Evolutionary conservation across 352 stramenopile genomes (phyloP).

Genomic region (Pythium apleroticum): DNA sequence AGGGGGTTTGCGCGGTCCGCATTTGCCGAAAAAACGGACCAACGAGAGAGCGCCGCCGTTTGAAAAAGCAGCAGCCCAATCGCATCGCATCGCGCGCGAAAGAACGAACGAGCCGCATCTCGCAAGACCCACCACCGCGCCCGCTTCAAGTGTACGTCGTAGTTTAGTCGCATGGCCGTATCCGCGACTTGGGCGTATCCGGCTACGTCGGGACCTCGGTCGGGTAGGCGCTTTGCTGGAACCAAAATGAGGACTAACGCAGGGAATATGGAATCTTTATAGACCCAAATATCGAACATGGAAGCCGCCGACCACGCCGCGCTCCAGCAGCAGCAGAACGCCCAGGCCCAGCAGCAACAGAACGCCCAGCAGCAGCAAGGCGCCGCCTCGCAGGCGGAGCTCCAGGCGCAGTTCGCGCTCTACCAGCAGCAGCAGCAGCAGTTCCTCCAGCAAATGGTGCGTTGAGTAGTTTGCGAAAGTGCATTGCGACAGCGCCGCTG

Average conservation of each 20-base stretch:
- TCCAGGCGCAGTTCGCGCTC: slow-evolving; percentile 58
- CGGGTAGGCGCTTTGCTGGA: neutral
- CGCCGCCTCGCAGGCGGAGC: slow-evolving; percentile 25
- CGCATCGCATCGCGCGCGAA: slow-evolving; percentile 24
- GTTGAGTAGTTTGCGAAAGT: slow-evolving; percentile 10
- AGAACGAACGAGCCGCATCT: slow-evolving; percentile 4
- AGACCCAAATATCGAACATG: slow-evolving; percentile 20
- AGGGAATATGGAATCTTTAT: slow-evolving; percentile 5
- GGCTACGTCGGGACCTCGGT: neutral
- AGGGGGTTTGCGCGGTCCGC: slow-evolving; percentile 18
- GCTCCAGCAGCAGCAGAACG: slow-evolving; percentile 18
- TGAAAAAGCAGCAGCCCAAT: slow-evolving; percentile 31
- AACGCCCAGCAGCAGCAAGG: slow-evolving; percentile 12
- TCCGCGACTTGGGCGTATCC: neutral
- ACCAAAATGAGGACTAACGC: neutral
- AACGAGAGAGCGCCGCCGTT: slow-evolving; percentile 35
- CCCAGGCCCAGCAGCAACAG: slow-evolving; percentile 22
- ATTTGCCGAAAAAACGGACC: slow-evolving; percentile 50
- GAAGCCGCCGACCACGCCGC: slow-evolving; percentile 31
- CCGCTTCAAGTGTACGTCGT: neutral
- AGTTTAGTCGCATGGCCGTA: neutral
- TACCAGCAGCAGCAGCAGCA: slow-evolving; percentile 81
- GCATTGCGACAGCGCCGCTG: slow-evolving; percentile 7
- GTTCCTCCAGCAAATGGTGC: slow-evolving; percentile 79
- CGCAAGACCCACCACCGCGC: neutral